phyloP scores from a whole-genome alignment of 129 eudicot genomes.

The Artemisia tridentata region DNA sequence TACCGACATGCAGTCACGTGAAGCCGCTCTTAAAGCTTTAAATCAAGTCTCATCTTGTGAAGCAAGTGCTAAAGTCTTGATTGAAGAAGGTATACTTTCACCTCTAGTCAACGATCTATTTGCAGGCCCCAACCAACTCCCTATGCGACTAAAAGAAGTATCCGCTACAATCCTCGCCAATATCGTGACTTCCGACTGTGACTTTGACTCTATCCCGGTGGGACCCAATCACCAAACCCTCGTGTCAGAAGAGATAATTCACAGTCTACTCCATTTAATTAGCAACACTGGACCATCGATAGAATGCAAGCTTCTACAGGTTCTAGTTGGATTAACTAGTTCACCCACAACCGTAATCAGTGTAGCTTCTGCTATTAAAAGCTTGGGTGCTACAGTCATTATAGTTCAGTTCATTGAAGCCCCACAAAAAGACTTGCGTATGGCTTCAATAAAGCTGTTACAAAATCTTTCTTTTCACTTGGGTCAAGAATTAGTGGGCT shows the following conservation, averaged over 20 bases:
- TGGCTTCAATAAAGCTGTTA: slow-evolving; percentile 71
- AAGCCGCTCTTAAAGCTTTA: slow-evolving; percentile 85
- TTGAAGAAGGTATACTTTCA: slow-evolving; percentile 76
- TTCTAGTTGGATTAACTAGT: slow-evolving; percentile 83
- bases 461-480: slow-evolving; percentile 73
- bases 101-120: slow-evolving; percentile 87
- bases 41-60: slow-evolving; percentile 91
- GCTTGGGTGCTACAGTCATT: slow-evolving; percentile 85
- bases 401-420: slow-evolving; percentile 93
- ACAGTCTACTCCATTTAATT: slow-evolving; percentile 72
- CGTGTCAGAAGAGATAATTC: slow-evolving; percentile 76
- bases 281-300: slow-evolving; percentile 92
- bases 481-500: slow-evolving; percentile 66
- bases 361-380: slow-evolving; percentile 81
- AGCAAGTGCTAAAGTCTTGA: slow-evolving; percentile 65
- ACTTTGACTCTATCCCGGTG: slow-evolving; percentile 61
- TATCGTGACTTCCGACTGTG: slow-evolving; percentile 67
- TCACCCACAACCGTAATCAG: slow-evolving; percentile 54
- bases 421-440: slow-evolving; percentile 68
- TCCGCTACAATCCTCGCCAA: slow-evolving; percentile 87
- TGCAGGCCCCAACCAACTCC: slow-evolving; percentile 54
- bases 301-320: slow-evolving; percentile 84
- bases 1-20: slow-evolving; percentile 59
- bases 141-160: slow-evolving; percentile 72
- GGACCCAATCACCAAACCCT: slow-evolving; percentile 70